Evolutionary conservation across 768 basidiomycete genomes (phyloP), one percentile per base, ranked within the genome.

Genomic region (Brasilioporus rufonigricans): DNA sequence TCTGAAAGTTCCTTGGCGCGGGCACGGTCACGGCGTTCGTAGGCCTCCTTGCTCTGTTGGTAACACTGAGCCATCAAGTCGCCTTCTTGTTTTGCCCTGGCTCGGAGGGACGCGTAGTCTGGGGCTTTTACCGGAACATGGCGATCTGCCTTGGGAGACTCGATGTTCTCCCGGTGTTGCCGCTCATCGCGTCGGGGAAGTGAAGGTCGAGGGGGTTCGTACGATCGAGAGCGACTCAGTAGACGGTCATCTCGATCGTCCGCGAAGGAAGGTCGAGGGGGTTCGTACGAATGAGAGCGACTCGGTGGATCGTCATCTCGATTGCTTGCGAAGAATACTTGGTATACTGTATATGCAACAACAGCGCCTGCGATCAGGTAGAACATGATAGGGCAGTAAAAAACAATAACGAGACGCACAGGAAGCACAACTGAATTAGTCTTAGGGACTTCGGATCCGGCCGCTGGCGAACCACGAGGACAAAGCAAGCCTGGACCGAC

Each of bases 1-100:
- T 85, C 82, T 26, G 86, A 89, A 18, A 97, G 78, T 48, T 86
- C 76, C 71, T 96, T 94, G 33, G 94, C 94, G 27, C 72, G 72
- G 1, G 83, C 89, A 19, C 86, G 86, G 61, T 97, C 84, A 3
- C 86, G 81, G 13, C 76, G 72, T 45, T 77, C 71, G 65, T 94
- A 94, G 1, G 92, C 91, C 53, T 82, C 74, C 65, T 89, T 81
- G 63, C 89, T 87, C 65, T 85, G 75, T 46, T 81, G 75, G 66
- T 85, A 89, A 50, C 75, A 80, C 31, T 73, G 73, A 16, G 78
- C 79, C 91, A 90, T 93, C 61, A 77, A 63, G 57, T 92, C 87
- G 2, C 90, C 91, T 67, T 91, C 89, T 48, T 79, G 76, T 51
- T 84, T 86, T 1, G 96, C 96, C 50, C 77, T 77, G 50, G 81